These are phyloP conservation scores for Cyclotella baltica DNA, from an alignment of 108 stramenopile genomes.

Conservation along the genomic window DNA sequence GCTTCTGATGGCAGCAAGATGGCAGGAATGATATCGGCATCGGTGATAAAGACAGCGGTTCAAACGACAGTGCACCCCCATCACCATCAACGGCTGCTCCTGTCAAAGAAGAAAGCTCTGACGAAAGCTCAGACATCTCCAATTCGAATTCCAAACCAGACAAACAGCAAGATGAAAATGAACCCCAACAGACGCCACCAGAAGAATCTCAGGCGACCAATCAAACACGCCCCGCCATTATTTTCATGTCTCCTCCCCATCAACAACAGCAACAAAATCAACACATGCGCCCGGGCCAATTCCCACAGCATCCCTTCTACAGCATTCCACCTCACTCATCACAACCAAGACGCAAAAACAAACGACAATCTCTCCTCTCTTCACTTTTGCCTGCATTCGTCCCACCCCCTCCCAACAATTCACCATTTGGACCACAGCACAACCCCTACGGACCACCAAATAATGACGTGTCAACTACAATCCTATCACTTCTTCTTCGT, in stretches of 20 bases:
- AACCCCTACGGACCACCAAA: conserved; percentile 17
- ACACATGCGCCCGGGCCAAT: conserved; percentile 14
- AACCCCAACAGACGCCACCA: not conserved
- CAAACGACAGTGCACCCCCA: not conserved
- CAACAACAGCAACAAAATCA: conserved; percentile 8
- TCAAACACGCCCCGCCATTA: conserved; percentile 19
- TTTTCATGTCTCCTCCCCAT: conserved; percentile 26
- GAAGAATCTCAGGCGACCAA: conserved; percentile 6
- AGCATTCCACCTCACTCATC: conserved; percentile 8
- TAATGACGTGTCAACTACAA: conserved; percentile 20
- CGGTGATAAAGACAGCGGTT: not conserved
- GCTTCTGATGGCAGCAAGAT: too few species aligned
- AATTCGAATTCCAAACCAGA: not conserved
- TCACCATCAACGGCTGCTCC: too few species aligned
- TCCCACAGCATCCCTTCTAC: conserved; percentile 5
- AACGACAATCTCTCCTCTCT: conserved; percentile 42
- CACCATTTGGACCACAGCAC: conserved; percentile 32
- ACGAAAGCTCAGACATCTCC: not conserved
- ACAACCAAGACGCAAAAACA: conserved; percentile 6
- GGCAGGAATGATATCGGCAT: not conserved
- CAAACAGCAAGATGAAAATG: not conserved
- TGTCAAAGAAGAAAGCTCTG: not conserved
- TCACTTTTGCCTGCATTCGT: conserved; percentile 38
- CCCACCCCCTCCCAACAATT: conserved; percentile 15
- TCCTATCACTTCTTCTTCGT: conserved; percentile 42